Conservation (phyloP, 805 yeast genomes). For the Metschnikowia lachancei region DNA sequence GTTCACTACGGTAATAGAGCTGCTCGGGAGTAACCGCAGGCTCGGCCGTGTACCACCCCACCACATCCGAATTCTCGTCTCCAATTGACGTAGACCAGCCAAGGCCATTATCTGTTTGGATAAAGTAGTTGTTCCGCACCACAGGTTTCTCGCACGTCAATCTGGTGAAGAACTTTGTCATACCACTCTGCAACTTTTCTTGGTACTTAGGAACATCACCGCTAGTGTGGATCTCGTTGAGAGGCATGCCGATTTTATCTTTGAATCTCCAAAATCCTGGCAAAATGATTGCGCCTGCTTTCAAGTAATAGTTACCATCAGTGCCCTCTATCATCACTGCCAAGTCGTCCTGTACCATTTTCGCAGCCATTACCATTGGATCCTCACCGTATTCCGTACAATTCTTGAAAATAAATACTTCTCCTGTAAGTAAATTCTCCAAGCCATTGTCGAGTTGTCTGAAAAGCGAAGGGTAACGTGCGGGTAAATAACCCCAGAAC, state of each 20-base stretch:
- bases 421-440: slow-evolving; percentile 53
- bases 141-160: slow-evolving; percentile 59
- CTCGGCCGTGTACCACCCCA: slow-evolving; percentile 65
- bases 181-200: slow-evolving; percentile 55
- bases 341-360: slow-evolving; percentile 61
- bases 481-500: slow-evolving; percentile 51
- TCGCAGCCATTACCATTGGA: slow-evolving; percentile 58
- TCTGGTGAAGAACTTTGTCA: slow-evolving; percentile 64
- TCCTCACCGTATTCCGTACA: slow-evolving; percentile 35
- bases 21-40: slow-evolving; percentile 46
- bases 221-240: slow-evolving; percentile 56
- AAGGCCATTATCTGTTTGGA: slow-evolving; percentile 60
- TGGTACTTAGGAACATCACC: slow-evolving; percentile 69
- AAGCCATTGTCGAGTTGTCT: slow-evolving; percentile 45
- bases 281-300: slow-evolving; percentile 60
- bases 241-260: slow-evolving; percentile 56
- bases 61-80: slow-evolving; percentile 44
- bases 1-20: slow-evolving; percentile 58
- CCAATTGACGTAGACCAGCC: slow-evolving; percentile 70
- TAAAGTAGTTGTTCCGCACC: slow-evolving; percentile 63
- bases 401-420: slow-evolving; percentile 37
- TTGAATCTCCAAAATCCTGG: slow-evolving; percentile 70
- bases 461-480: slow-evolving; percentile 57
- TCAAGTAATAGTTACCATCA: slow-evolving; percentile 55
- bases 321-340: slow-evolving; percentile 63